These are phyloP conservation scores for Solanum aculeatissimum DNA, from an alignment of 305 asterid species.

Conservation along the genomic window DNA sequence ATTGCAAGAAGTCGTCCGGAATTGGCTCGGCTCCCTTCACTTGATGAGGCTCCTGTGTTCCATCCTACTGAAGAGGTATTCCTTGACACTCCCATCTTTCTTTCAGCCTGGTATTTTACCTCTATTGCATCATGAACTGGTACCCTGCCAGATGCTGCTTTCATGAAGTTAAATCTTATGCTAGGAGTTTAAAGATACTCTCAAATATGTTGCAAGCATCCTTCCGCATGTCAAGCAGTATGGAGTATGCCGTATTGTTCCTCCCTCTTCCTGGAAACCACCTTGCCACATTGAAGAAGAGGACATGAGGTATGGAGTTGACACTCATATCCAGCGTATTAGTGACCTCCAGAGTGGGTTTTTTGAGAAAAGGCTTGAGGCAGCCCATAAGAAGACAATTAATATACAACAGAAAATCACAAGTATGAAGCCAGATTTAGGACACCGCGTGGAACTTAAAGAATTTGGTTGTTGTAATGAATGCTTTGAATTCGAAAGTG, in stretches of 20 bases:
- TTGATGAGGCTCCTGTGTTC: conserved; percentile 72
- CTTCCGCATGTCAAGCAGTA: conserved; percentile 44
- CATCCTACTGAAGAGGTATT: conserved; percentile 68
- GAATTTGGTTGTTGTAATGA: conserved; percentile 11
- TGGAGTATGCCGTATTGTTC: conserved; percentile 91
- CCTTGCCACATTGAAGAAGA: conserved; percentile 34
- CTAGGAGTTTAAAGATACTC: conserved; percentile 77
- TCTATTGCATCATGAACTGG: not conserved
- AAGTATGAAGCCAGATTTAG: conserved; percentile 4
- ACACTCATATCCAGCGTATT: conserved; percentile 40
- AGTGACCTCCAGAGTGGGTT: conserved; percentile 29
- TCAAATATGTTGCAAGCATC: conserved; percentile 54
- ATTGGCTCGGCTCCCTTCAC: conserved; percentile 35
- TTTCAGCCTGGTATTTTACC: not conserved
- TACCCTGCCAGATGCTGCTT: conserved; percentile 14
- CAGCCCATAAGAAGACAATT: conserved; percentile 19
- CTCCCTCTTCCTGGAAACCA: conserved; percentile 79
- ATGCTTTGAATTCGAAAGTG: conserved; percentile 26
- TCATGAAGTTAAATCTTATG: conserved; percentile 25
- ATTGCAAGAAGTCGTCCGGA: conserved; percentile 54
- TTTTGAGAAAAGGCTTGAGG: conserved; percentile 21
- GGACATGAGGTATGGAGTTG: conserved; percentile 35
- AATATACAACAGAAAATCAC: conserved; percentile 19
- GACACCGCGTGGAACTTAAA: conserved; percentile 16
- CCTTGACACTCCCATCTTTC: not conserved